Evolutionary conservation across 2,329 filamentous ascomycete species (phyloP), one percentile per base, ranked within the genome.

Genomic region (Microdochium paspali): DNA sequence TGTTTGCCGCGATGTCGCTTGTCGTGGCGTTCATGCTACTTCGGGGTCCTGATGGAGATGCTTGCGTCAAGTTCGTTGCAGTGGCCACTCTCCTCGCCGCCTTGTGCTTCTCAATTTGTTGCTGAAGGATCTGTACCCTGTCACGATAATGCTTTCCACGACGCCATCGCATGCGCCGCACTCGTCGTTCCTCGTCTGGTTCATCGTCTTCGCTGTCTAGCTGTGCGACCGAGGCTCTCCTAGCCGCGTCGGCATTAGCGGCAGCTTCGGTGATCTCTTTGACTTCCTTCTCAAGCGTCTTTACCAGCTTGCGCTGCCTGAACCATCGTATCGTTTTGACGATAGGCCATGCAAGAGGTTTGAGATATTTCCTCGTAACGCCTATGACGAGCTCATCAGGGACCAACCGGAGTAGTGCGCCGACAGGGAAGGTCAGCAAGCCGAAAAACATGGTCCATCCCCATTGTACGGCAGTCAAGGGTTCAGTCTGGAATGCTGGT

Each of bases 381-480:
- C 46, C 54, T 21, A 57, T 64, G 47, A 68, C 68, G 59, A 61
- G 62, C 4, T 48, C 49, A 53, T 79, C 76, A 1, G 76, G 76
- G 47, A 79, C 70, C 1, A 72, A 59, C 9, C 76, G 64, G 45
- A 79, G 64, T 26, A 70, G 58, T 24, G 73, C 56, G 25, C 70
- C 76, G 63, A 72, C 70, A 1, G 75, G 75, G 10, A 79, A 59
- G 20, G 67, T 77, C 0, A 78, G 50, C 2, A 69, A 62, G 1
- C 70, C 74, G 2, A 73, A 54, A n/a, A 75, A 59, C n/a, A 79
- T 32, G 23, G 67, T 76, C 47, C 77, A 71, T 13, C 67, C 76
- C 76, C 77, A 80, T 57, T 79, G 75, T 2, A 59, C 54, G 1
- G 72, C 75, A 46, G 70, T 66, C 53, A 79, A 64, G 24, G 59